A percentile compares a stretch with the other conserved stretches of the same genome.
Evolutionary conservation across 768 basidiomycete genomes (phyloP).

Genomic region (Agrocybe pediades): DNA sequence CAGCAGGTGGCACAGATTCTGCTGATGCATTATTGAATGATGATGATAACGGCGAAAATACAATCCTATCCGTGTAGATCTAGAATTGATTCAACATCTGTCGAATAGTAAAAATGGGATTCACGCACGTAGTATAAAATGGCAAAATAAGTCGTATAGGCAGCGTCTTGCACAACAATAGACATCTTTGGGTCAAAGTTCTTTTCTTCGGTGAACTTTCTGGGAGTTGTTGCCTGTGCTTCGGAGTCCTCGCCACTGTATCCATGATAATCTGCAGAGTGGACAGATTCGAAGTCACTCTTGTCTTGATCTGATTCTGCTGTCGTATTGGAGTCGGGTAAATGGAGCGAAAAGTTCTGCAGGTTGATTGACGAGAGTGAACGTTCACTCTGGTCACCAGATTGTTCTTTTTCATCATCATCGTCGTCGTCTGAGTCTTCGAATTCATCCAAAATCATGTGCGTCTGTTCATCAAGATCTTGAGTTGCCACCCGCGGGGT

Average conservation of each 20-base stretch:
- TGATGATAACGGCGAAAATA: constrained; percentile 84
- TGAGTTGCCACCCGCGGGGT: constrained; percentile 24
- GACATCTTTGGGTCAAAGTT: constrained; percentile 20
- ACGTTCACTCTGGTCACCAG: constrained; percentile 1
- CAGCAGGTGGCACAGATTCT: constrained; percentile 20
- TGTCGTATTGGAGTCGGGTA: constrained; percentile 16
- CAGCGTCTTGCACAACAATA: constrained; percentile 52
- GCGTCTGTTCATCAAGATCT: constrained; percentile 12
- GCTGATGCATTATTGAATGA: constrained; percentile 44
- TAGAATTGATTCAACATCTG: constrained; percentile 25
- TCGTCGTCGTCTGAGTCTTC: constrained; percentile 55
- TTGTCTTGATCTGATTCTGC: constrained; percentile 14
- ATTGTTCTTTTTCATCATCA: constrained; percentile 20
- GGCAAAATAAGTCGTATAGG: constrained; percentile 45
- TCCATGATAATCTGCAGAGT: constrained; percentile 6
- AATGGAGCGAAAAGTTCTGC: constrained; percentile 8
- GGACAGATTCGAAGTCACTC: constrained; percentile 13
- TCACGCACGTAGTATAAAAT: constrained; percentile 73
- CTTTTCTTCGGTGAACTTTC: neutral
- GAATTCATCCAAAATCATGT: constrained; percentile 41
- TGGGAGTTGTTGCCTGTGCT: neutral
- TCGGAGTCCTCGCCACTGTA: neutral
- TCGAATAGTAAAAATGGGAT: neutral
- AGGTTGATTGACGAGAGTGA: neutral
- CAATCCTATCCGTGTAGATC: constrained; percentile 85